Evolutionary conservation across 2,329 filamentous ascomycete species (phyloP).

Genomic region (Epichloe baconii): DNA sequence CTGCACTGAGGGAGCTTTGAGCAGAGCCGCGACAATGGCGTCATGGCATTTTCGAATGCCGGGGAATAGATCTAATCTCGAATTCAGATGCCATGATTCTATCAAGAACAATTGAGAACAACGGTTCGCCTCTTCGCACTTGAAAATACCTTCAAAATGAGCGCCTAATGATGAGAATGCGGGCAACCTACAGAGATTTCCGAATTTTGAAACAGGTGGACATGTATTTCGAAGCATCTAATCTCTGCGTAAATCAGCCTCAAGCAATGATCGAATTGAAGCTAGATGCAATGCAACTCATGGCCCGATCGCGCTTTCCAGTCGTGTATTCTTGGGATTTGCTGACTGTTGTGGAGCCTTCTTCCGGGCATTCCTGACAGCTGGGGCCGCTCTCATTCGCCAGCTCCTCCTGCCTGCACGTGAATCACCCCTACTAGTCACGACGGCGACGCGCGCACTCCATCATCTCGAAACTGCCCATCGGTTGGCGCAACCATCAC

Average conservation of each 20-base stretch:
- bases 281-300: slow-evolving; percentile 2
- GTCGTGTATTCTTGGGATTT: not conserved
- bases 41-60: slow-evolving; percentile 9
- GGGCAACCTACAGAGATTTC: not conserved
- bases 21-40: slow-evolving; percentile 16
- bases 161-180: not conserved
- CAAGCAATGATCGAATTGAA: not conserved
- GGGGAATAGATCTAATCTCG: slow-evolving; percentile 2
- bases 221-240: not conserved
- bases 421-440: not conserved
- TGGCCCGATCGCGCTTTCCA: not conserved
- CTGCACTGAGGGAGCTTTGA: slow-evolving; percentile 10
- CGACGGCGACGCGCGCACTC: slow-evolving; percentile 9
- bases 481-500: slow-evolving; percentile 1
- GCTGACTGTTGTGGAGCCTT: slow-evolving; percentile 1
- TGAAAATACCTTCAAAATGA: not conserved
- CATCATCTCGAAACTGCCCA: slow-evolving; percentile 4
- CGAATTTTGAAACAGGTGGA: not conserved
- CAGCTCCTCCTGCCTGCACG: slow-evolving; percentile 1
- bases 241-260: not conserved
- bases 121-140: not conserved
- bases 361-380: not conserved
- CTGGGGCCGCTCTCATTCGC: slow-evolving; percentile 3
- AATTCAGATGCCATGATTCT: not conserved
- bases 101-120: not conserved